Percentiles rank a stretch among this genome's conserved stretches.
Evolutionary conservation across 2,329 filamentous ascomycete species (phyloP).

Genomic region (Aspergillus quadricinctus): DNA sequence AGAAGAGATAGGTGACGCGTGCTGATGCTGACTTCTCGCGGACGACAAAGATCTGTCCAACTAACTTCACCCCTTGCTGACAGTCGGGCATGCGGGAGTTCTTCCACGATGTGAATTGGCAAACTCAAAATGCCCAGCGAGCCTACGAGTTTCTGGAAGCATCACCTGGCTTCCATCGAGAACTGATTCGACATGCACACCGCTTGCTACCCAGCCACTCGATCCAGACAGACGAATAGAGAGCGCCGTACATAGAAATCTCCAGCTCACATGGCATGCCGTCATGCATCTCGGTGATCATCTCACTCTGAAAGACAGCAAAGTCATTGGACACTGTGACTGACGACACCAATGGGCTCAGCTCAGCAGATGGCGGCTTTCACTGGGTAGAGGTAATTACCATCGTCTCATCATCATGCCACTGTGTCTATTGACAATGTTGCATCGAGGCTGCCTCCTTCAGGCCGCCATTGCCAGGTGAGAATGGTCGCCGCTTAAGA

Average conservation of each 20-base stretch:
- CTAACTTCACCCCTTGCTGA: slow-evolving; percentile 12
- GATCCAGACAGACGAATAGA: slow-evolving; percentile 22
- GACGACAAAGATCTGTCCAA: slow-evolving; percentile 16
- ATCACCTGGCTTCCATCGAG: slow-evolving; percentile 4
- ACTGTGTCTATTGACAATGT: slow-evolving; percentile 12
- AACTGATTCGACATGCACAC: slow-evolving; percentile 8
- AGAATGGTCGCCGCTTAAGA: slow-evolving; percentile 5
- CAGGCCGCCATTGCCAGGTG: slow-evolving; percentile 4
- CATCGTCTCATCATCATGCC: slow-evolving; percentile 1
- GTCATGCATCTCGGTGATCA: slow-evolving; percentile 15
- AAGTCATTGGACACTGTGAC: slow-evolving; percentile 10
- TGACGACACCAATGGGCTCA: neutral
- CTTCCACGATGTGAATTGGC: neutral
- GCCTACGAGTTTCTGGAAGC: neutral
- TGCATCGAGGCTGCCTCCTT: slow-evolving; percentile 18
- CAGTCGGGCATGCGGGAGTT: neutral
- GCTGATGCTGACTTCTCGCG: slow-evolving; percentile 11
- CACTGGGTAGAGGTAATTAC: slow-evolving; percentile 14
- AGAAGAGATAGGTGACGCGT: slow-evolving; percentile 13
- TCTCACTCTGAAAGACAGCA: neutral
- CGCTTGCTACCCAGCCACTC: slow-evolving; percentile 14
- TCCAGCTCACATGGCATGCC: slow-evolving; percentile 29
- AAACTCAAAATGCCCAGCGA: neutral
- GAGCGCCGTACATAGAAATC: slow-evolving; percentile 11
- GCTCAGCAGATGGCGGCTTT: neutral